Base-by-base conservation (phyloP, 805 yeast species). In the Spathaspora girioi region DNA sequence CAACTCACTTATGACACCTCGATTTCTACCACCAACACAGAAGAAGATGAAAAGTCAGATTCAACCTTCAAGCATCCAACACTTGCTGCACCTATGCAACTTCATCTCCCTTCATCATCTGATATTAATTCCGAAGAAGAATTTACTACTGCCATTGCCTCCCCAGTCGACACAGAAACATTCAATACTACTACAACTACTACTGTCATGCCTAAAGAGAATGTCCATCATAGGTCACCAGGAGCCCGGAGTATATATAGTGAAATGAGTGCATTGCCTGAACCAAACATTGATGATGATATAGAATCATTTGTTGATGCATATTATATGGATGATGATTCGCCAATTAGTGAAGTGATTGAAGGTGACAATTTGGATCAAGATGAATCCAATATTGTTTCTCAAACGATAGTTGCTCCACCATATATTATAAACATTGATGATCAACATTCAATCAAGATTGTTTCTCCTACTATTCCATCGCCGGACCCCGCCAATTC, bases 241-340 rank as follows among this genome's bases (percentile, higher is more conserved):
- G 5, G 47, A 17, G n/a, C n/a, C n/a, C n/a, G n/a, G n/a, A 17
- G 38, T 17, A 27, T 9, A 14, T 18, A 14, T 17, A 44, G 38
- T 32, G 38, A 15, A 19, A 27, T 29, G 9, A 48, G 45, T 26
- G 15, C 32, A 29, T 46, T 52, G 29, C 54, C 55, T 9, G 52
- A 49, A 8, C 55, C 55, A 17, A 43, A 40, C 26, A 48, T 52
- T n/a, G n/a, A n/a, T 27, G 48, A 23, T 20, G 47, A 45, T 19
- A 19, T 48, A 35, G 44, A 47, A 14, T 48, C 55, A 5, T 49
- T 49, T 46, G 52, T 50, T 19, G 50, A 47, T 18, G 29, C 38
- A n/a, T n/a, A n/a, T 10, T 32, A 32, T 32, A 14, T 14, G 15
- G 5, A 32, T 14, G 15, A 32, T n/a, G n/a, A n/a, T n/a, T n/a